These are phyloP conservation scores for Teunomyces atbi DNA, from an alignment of 805 yeast genomes.

Conservation along the genomic window DNA sequence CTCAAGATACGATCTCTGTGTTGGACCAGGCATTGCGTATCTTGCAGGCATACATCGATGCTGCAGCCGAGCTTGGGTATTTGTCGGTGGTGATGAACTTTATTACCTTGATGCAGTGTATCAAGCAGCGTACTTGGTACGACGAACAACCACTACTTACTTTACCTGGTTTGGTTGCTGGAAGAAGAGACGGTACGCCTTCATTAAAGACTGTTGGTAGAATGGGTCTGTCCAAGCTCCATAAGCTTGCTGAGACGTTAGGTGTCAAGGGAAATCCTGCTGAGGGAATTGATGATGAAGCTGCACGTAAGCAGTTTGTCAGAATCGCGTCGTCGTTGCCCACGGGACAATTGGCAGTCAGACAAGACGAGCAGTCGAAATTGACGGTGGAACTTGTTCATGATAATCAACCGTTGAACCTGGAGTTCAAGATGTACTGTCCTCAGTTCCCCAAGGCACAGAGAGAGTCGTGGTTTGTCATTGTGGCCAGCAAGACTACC, in stretches of 20 bases:
- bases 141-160: slow-evolving; percentile 67
- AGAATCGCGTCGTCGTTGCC: slow-evolving; percentile 61
- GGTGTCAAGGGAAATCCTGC: slow-evolving; percentile 33
- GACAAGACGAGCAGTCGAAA: slow-evolving; percentile 33
- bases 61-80: slow-evolving; percentile 80
- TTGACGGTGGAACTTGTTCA: slow-evolving; percentile 53
- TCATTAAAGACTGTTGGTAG: slow-evolving; percentile 44
- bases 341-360: slow-evolving; percentile 45
- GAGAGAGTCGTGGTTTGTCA: slow-evolving; percentile 89
- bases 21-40: slow-evolving; percentile 93
- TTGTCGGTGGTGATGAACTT: slow-evolving; percentile 58
- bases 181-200: slow-evolving; percentile 7
- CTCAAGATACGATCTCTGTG: slow-evolving; percentile 90
- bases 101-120: slow-evolving; percentile 73
- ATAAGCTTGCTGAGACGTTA: slow-evolving; percentile 34
- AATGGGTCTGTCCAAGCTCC: slow-evolving; percentile 32
- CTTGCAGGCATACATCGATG: slow-evolving; percentile 88
- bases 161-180: slow-evolving; percentile 46
- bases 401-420: slow-evolving; percentile 46
- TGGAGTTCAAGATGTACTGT: slow-evolving; percentile 66
- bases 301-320: slow-evolving; percentile 45
- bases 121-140: slow-evolving; percentile 87
- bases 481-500: slow-evolving; percentile 49
- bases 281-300: slow-evolving; percentile 16
- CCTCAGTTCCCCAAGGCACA: slow-evolving; percentile 88